Evolutionary conservation across 805 yeast genomes (phyloP), one percentile per base, ranked within the genome.

Genomic region (Jamesozyma jinghongensis): DNA sequence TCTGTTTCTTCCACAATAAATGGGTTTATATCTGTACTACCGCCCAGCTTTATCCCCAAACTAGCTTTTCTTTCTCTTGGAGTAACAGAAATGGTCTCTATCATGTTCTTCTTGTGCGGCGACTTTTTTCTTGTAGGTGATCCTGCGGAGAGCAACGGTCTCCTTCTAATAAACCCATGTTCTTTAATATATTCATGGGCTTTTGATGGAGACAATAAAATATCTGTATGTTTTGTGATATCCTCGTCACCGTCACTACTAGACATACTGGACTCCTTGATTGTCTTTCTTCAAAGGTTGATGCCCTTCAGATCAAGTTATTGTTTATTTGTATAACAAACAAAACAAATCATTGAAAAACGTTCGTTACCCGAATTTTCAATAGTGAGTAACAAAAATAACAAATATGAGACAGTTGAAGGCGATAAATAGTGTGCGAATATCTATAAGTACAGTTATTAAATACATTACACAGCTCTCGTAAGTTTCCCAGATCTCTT

Each of bases 401-500:
- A n/a, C n/a, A n/a, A n/a, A n/a, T n/a, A n/a, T n/a, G n/a, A n/a
- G n/a, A n/a, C n/a, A n/a, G n/a, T n/a, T n/a, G n/a, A n/a, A n/a
- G n/a, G n/a, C n/a, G n/a, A n/a, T n/a, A n/a, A n/a, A n/a, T n/a
- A n/a, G n/a, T n/a, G n/a, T n/a, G n/a, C n/a, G n/a, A n/a, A n/a
- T n/a, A n/a, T n/a, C n/a, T n/a, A n/a, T n/a, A n/a, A n/a, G n/a
- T n/a, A n/a, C n/a, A n/a, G n/a, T n/a, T 22, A 22, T 22, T 22
- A 10, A 22, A 22, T 22, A 22, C 7, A 33, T 39, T 36, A 48
- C 13, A 51, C 37, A 18, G 56, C 51, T 45, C 71, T 56, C 25
- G 62, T 63, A 40, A 76, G 54, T 46, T 71, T 70, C 11, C 95
- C 95, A 42, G 73, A 73, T 54, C 95, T 72, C 63, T 85, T 86